Evolutionary conservation across 2,329 filamentous ascomycete genomes (phyloP).

Genomic region (Phyllosticta paracitricarpa): DNA sequence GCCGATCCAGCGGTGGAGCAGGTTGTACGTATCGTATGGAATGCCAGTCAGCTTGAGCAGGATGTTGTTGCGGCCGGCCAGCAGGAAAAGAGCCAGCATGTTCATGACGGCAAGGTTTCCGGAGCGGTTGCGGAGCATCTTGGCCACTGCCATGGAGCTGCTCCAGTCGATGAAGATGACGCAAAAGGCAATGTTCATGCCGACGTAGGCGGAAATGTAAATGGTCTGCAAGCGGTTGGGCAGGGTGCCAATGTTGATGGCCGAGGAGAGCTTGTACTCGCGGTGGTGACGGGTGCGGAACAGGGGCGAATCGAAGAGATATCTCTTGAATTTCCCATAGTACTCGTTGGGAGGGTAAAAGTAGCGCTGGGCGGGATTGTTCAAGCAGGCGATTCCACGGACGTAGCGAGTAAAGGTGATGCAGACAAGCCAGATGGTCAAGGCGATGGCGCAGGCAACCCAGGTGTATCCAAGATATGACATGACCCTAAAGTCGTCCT

Average conservation of each 20-base stretch:
- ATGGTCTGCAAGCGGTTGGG: conserved; percentile 39
- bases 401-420: conserved; percentile 56
- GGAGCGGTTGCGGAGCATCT: conserved; percentile 51
- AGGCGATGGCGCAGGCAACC: conserved; percentile 49
- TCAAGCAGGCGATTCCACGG: conserved; percentile 63
- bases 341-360: conserved; percentile 54
- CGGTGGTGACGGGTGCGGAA: conserved; percentile 40
- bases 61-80: conserved; percentile 70
- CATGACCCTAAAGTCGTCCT: conserved; percentile 24
- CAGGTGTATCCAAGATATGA: conserved; percentile 37
- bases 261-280: conserved; percentile 41
- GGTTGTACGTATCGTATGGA: conserved; percentile 74
- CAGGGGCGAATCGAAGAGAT: conserved; percentile 38
- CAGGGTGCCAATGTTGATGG: conserved; percentile 40
- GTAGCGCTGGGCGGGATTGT: conserved; percentile 70
- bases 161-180: conserved; percentile 48
- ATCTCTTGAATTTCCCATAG: conserved; percentile 36
- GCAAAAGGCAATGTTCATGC: conserved; percentile 37
- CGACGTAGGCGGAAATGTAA: conserved; percentile 38
- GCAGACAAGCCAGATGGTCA: conserved; percentile 58
- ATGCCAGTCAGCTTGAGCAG: conserved; percentile 62
- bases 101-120: conserved; percentile 64
- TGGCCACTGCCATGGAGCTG: conserved; percentile 64
- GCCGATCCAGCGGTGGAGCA: conserved; percentile 72
- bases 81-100: conserved; percentile 66